Evolutionary conservation across 768 basidiomycete genomes (phyloP).

Genomic region (Tephrocybe rancida): DNA sequence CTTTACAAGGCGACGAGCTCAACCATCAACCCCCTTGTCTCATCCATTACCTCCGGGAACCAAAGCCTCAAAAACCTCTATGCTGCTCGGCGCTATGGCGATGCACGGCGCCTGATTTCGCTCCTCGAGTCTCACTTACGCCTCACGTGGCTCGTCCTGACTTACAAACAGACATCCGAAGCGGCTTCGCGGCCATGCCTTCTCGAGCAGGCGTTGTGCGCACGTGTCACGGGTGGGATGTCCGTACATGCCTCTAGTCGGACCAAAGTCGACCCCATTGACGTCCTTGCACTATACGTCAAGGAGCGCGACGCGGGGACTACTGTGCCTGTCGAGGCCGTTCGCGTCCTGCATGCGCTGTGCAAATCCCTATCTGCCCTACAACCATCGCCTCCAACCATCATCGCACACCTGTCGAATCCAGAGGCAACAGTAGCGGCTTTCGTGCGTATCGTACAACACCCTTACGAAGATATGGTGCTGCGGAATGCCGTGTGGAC

Average conservation of each 20-base stretch:
- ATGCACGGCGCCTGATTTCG: conserved; percentile 67
- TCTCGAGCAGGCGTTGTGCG: conserved; percentile 77
- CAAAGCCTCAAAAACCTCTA: conserved; percentile 63
- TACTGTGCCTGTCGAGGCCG: conserved; percentile 65
- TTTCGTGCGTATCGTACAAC: conserved; percentile 71
- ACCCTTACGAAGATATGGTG: conserved; percentile 77
- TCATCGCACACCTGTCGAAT: conserved; percentile 77
- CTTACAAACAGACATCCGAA: conserved; percentile 56
- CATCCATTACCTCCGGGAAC: conserved; percentile 63
- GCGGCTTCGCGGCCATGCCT: conserved; percentile 55
- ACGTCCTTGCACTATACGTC: conserved; percentile 70
- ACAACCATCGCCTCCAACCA: conserved; percentile 67
- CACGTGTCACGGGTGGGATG: conserved; percentile 55
- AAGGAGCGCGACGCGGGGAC: conserved; percentile 64
- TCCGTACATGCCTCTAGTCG: conserved; percentile 45
- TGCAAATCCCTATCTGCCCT: conserved; percentile 64
- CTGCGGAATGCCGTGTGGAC: conserved; percentile 82
- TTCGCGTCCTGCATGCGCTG: conserved; percentile 66
- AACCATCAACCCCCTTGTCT: conserved; percentile 79
- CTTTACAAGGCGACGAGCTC: conserved; percentile 77
- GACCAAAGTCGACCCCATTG: conserved; percentile 68
- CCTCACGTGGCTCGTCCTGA: conserved; percentile 63
- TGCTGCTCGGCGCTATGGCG: conserved; percentile 64
- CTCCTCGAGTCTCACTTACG: conserved; percentile 69
- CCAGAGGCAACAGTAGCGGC: conserved; percentile 71